Base-by-base conservation (phyloP, 768 basidiomycete genomes). In the Leccinum subgranulosum region DNA sequence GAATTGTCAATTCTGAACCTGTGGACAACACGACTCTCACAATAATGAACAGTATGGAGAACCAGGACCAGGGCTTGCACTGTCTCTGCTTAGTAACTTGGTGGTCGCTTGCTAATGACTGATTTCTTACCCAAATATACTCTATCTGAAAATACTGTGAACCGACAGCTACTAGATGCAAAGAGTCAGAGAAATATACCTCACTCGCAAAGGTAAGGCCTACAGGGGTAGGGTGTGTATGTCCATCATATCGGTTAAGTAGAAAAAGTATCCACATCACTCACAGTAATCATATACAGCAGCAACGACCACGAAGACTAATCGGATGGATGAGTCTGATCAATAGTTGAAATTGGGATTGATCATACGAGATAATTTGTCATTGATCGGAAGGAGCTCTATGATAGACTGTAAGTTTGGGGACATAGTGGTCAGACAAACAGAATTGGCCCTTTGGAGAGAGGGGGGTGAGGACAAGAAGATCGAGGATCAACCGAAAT, bases 101-200 rank as follows among this genome's bases (percentile, higher is more conserved):
- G 11, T 21, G 4, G 9, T 1, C 5, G 19, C n/a, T 17, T 8
- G 1, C 10, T 27, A 9, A 10, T 12, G 12, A 7, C 8, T 51
- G n/a, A 2, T 36, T 29, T 36, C 62, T 36, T 2, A 65, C 64
- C 64, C 64, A 65, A 15, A 65, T 33, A 48, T 59, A 65, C 0
- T 62, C 53, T 53, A 65, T 12, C 64, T 64, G 27, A n/a, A 9
- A 8, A n/a, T 12, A 10, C 11, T 12, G 8, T 54, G 0, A 5
- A 19, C 4, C n/a, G 8, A 12, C 6, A 29, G 25, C 25, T 49
- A 39, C 31, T 31, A 47, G 5, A 21, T 15, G 12, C 0, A 1
- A 9, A 3, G 15, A n/a, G 6, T 9, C 4, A 23, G n/a, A 28
- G 28, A 17, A 4, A 48, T 14, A 39, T 46, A 60, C 58, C 51